phyloP scores from a whole-genome alignment of 768 basidiomycete species.

The Trametes cinnabarina region DNA sequence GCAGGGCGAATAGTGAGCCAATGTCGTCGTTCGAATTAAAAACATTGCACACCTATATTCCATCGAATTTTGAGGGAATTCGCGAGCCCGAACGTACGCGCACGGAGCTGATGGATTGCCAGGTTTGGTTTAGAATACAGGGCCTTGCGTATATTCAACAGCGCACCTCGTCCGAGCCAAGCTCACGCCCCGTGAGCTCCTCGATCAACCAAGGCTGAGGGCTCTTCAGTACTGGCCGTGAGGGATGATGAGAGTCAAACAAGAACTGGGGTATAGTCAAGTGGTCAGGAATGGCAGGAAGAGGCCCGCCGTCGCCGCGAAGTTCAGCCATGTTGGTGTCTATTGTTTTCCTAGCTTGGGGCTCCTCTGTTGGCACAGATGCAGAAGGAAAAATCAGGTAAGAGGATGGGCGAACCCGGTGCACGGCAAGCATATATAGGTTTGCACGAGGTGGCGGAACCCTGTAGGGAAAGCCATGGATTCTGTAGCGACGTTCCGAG shows the following conservation, averaged over 20 bases:
- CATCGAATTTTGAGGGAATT: constrained; percentile 44
- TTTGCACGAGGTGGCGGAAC: no score
- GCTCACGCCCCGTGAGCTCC: constrained; percentile 42
- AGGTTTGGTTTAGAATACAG: background rate
- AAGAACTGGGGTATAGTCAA: constrained; percentile 55
- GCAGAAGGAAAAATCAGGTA: no score
- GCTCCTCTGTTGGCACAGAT: no score
- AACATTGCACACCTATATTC: constrained; percentile 37
- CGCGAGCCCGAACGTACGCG: constrained; percentile 48
- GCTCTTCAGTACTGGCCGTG: constrained; percentile 35
- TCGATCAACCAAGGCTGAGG: constrained; percentile 49
- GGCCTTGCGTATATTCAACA: background rate
- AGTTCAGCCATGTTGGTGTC: constrained; percentile 23
- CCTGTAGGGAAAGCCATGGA: no score
- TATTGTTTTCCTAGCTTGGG: no score
- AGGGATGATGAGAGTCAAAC: constrained; percentile 43
- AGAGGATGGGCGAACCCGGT: no score
- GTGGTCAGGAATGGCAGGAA: constrained; percentile 47
- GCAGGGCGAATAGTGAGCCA: background rate
- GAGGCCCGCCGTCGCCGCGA: constrained; percentile 21
- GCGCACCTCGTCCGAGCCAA: constrained; percentile 43
- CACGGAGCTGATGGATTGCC: constrained; percentile 44
- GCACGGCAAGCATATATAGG: no score
- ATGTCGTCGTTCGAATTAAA: background rate
- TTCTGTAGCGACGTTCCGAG: no score